A percentile compares a stretch with the other conserved stretches of the same genome.
These are phyloP conservation scores for Candida hispaniensis DNA, from an alignment of 805 yeast genomes.

Conservation along the genomic window DNA sequence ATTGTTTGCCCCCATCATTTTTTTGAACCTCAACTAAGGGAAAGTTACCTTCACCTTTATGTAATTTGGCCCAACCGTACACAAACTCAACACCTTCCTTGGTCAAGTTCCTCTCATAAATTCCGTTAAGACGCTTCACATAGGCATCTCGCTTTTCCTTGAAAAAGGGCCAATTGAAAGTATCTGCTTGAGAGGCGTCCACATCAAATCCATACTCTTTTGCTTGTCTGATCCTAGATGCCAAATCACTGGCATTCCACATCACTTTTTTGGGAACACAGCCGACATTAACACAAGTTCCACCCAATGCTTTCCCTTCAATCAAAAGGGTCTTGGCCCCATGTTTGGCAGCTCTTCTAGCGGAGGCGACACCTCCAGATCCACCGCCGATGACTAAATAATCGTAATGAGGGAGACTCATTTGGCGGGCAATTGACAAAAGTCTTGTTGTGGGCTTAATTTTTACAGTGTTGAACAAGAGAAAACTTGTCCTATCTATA, in stretches of 20 bases:
- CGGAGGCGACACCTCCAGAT: conserved; percentile 98
- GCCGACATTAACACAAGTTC: conserved; percentile 98
- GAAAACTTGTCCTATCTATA: no score
- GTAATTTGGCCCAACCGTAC: conserved; percentile 71
- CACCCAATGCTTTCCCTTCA: conserved; percentile 79
- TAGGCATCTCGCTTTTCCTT: conserved; percentile 90
- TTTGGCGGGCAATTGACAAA: conserved; percentile 23
- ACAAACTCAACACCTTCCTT: conserved; percentile 84
- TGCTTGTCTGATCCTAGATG: conserved; percentile 63
- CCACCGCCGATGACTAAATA: conserved; percentile 98
- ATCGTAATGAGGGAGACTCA: conserved; percentile 63
- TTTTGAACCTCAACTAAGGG: conserved; percentile 60
- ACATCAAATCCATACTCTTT: conserved; percentile 71
- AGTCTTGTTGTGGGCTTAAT: conserved; percentile 10
- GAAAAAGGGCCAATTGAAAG: conserved; percentile 73
- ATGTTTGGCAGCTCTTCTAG: conserved; percentile 84
- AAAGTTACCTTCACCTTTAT: conserved; percentile 35
- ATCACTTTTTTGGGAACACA: conserved; percentile 98
- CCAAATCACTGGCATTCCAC: conserved; percentile 96
- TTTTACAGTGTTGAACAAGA: no score
- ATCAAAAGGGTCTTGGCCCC: conserved; percentile 82
- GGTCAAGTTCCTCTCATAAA: conserved; percentile 75
- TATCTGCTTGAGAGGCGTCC: conserved; percentile 40
- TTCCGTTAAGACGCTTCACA: conserved; percentile 76
- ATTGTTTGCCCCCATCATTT: conserved; percentile 44